Conservation (phyloP, 2,329 filamentous ascomycete genomes). For the Nakataea oryzae region DNA sequence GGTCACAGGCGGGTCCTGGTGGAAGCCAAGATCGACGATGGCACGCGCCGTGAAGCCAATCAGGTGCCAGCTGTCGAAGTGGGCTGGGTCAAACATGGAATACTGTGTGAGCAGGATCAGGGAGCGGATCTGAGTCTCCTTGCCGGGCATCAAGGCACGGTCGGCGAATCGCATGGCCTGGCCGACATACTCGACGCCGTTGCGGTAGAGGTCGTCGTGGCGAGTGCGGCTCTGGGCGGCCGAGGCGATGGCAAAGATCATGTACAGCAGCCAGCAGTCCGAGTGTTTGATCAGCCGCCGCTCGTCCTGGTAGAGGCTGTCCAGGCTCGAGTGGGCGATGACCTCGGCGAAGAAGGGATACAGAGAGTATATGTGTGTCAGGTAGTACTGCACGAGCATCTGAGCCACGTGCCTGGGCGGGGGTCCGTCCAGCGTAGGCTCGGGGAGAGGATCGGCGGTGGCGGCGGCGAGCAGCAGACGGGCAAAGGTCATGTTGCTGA, state of each 20-base stretch:
- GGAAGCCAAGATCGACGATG: constrained; percentile 80
- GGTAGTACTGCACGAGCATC: constrained; percentile 69
- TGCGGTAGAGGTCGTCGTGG: constrained; percentile 51
- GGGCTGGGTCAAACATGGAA: constrained; percentile 77
- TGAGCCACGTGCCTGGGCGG: constrained; percentile 61
- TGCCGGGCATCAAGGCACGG: constrained; percentile 74
- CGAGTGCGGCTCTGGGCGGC: constrained; percentile 61
- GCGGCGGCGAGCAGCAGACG: constrained; percentile 78
- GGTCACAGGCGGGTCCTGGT: constrained; percentile 76
- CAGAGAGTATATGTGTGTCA: constrained; percentile 69
- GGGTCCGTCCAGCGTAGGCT: constrained; percentile 46
- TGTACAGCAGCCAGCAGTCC: constrained; percentile 78
- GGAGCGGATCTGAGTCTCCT: constrained; percentile 77
- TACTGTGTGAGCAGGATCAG: constrained; percentile 81
- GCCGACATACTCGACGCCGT: constrained; percentile 45
- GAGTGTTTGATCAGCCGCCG: constrained; percentile 48
- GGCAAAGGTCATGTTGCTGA: constrained; percentile 85
- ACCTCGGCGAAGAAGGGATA: constrained; percentile 79
- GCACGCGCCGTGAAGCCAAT: constrained; percentile 84
- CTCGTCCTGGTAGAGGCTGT: constrained; percentile 65
- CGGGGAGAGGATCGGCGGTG: constrained; percentile 56
- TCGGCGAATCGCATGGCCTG: constrained; percentile 69
- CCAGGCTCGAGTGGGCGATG: constrained; percentile 64
- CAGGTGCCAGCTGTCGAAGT: constrained; percentile 90
- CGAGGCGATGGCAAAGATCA: constrained; percentile 80